Conservation (phyloP, 2,329 filamentous ascomycete genomes). For the Fusarium concolor region DNA sequence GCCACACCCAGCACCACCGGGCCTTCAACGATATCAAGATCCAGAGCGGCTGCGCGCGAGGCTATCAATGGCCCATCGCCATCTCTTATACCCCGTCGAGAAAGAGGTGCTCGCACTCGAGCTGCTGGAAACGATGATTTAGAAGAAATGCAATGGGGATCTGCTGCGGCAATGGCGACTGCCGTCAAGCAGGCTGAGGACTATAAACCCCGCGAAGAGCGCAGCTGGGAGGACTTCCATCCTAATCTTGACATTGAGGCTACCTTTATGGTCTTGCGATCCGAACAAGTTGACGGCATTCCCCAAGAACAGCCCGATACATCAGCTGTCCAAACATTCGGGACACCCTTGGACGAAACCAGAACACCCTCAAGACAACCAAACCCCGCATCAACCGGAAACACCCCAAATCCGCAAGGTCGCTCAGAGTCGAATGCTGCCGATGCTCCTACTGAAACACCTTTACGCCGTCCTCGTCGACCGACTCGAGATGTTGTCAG, state of each 20-base stretch:
- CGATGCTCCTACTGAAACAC: conserved; percentile 50
- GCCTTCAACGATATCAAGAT: conserved; percentile 62
- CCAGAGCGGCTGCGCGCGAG: conserved; percentile 62
- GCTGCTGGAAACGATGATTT: conserved; percentile 63
- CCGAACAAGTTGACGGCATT: conserved; percentile 86
- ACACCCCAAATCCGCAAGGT: conserved; percentile 56
- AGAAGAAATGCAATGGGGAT: conserved; percentile 79
- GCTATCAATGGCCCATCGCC: conserved; percentile 52
- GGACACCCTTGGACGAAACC: conserved; percentile 53
- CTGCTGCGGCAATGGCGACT: conserved; percentile 88
- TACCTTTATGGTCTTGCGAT: conserved; percentile 80
- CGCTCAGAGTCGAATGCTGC: conserved; percentile 48
- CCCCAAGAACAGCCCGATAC: conserved; percentile 55
- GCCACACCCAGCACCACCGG: conserved; percentile 62
- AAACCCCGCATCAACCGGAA: conserved; percentile 57
- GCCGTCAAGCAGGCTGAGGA: conserved; percentile 92
- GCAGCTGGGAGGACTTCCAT: conserved; percentile 98
- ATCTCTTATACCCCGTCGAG: conserved; percentile 64
- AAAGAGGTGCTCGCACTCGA: conserved; percentile 68
- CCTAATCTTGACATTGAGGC: conserved; percentile 91
- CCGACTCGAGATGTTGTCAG: conserved; percentile 63
- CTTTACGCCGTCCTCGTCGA: conserved; percentile 55
- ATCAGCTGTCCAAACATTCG: conserved; percentile 49
- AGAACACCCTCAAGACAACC: conserved; percentile 61
- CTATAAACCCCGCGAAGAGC: conserved; percentile 96